A percentile compares a stretch with the other conserved stretches of the same genome.
Conservation (phyloP, 1,284 basidiomycete genomes). For the Ustilago crameri region DNA sequence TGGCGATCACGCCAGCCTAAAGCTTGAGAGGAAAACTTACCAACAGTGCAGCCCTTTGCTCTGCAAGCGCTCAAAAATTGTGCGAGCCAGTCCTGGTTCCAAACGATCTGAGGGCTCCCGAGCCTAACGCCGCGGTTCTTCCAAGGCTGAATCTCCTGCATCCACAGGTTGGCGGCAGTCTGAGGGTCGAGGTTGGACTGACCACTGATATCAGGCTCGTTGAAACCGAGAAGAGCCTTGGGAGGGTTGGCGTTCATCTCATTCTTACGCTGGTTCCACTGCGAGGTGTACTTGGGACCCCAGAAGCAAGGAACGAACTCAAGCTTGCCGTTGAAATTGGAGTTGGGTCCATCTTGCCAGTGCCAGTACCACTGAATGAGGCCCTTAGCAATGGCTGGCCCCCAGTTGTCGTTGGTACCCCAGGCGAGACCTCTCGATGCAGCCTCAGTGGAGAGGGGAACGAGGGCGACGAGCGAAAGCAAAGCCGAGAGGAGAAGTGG, state of each 20-base stretch:
- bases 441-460: conserved; percentile 19
- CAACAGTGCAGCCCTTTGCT: conserved; percentile 50
- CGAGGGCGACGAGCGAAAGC: conserved; percentile 14
- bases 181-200: conserved; percentile 56
- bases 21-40: conserved; percentile 10
- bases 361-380: conserved; percentile 64
- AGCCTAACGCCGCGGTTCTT: conserved; percentile 57
- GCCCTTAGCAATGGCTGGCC: conserved; percentile 47
- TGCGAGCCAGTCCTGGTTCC: conserved; percentile 55
- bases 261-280: conserved; percentile 57
- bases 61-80: conserved; percentile 56
- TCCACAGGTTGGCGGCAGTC: conserved; percentile 49
- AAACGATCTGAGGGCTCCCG: conserved; percentile 63
- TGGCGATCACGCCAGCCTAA: background rate
- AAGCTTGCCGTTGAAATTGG: conserved; percentile 35
- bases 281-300: conserved; percentile 53
- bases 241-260: conserved; percentile 50
- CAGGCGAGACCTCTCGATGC: conserved; percentile 57
- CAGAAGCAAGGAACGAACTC: conserved; percentile 65
- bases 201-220: conserved; percentile 62
- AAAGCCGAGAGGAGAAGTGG: conserved; percentile 21
- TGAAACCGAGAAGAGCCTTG: conserved; percentile 55
- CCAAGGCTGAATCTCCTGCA: conserved; percentile 59
- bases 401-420: conserved; percentile 60
- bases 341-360: conserved; percentile 58